phyloP scores from a whole-genome alignment of 208 protist species.

The Trypanosoma rangeli region DNA sequence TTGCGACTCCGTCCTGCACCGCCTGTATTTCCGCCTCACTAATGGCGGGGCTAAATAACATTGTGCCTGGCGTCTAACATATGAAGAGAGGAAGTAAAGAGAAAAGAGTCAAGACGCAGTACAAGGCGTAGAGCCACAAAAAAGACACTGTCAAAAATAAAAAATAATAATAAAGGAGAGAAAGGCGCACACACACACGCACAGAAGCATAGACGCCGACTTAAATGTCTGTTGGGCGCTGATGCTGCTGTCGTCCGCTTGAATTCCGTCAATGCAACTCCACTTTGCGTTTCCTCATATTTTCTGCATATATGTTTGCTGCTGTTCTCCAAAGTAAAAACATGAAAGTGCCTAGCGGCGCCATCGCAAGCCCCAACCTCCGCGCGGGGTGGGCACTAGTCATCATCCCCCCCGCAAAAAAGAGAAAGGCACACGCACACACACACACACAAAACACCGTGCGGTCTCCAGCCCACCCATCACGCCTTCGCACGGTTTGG shows the following conservation, averaged over 20 bases:
- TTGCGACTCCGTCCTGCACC: slow-evolving; percentile 68
- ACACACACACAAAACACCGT: not conserved
- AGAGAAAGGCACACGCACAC: no score
- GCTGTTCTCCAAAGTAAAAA: no score
- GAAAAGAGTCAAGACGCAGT: slow-evolving; percentile 1
- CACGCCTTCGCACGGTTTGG: not conserved
- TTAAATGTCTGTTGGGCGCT: not conserved
- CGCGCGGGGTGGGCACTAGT: no score
- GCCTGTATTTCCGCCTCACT: slow-evolving; percentile 67
- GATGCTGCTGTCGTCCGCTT: not conserved
- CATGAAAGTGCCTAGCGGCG: no score
- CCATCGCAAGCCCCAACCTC: no score
- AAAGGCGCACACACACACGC: not conserved
- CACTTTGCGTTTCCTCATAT: not conserved
- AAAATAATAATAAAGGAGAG: not conserved
- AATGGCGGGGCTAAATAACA: slow-evolving; percentile 35
- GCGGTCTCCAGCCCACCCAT: not conserved
- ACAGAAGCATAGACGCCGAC: not conserved
- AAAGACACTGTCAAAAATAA: no score
- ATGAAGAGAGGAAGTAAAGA: slow-evolving; percentile 4
- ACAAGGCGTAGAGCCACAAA: not conserved
- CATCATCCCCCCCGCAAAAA: not conserved
- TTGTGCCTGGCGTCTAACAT: slow-evolving; percentile 1
- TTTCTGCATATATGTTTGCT: no score
- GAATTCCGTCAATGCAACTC: not conserved